Evolutionary conservation across 352 stramenopile species (phyloP).

Genomic region (Globisporangium nodosum): DNA sequence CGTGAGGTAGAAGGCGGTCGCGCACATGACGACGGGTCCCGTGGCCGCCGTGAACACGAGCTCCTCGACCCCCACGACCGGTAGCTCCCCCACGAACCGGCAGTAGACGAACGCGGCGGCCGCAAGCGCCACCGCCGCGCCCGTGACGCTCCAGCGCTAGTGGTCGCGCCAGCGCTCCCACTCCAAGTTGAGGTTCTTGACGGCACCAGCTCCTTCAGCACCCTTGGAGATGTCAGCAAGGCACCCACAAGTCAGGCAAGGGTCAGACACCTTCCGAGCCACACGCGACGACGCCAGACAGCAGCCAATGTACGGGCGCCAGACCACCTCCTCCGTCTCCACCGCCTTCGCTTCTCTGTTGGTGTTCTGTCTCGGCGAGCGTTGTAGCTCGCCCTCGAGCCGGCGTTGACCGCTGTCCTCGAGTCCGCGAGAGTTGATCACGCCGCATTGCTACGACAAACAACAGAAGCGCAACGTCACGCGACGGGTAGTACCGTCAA

Average conservation of each 20-base stretch:
- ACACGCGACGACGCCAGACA: neutral
- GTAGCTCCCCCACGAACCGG: constrained; percentile 23
- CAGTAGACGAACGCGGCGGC: constrained; percentile 58
- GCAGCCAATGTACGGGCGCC: constrained; percentile 59
- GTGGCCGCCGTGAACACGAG: constrained; percentile 34
- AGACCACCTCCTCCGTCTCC: constrained; percentile 72
- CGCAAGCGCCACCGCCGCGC: constrained; percentile 21
- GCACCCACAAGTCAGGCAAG: neutral
- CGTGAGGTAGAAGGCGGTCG: constrained; percentile 49
- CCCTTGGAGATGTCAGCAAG: constrained; percentile 26
- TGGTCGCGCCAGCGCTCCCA: constrained; percentile 85
- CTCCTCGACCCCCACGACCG: constrained; percentile 47
- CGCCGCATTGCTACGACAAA: too few species aligned
- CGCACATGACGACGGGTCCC: constrained; percentile 51
- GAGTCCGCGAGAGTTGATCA: constrained; percentile 9
- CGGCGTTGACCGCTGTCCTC: constrained; percentile 58
- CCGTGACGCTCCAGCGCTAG: constrained; percentile 22
- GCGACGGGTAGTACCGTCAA: too few species aligned
- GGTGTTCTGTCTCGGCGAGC: constrained; percentile 42
- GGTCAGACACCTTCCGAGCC: neutral
- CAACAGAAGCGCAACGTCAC: too few species aligned
- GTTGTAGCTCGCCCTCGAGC: constrained; percentile 41
- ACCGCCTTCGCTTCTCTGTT: constrained; percentile 58
- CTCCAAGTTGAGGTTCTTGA: constrained; percentile 75
- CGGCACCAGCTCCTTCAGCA: constrained; percentile 71